phyloP scores from a whole-genome alignment of 176 grass and related monocot genomes.

The Puccinellia tenuiflora region DNA sequence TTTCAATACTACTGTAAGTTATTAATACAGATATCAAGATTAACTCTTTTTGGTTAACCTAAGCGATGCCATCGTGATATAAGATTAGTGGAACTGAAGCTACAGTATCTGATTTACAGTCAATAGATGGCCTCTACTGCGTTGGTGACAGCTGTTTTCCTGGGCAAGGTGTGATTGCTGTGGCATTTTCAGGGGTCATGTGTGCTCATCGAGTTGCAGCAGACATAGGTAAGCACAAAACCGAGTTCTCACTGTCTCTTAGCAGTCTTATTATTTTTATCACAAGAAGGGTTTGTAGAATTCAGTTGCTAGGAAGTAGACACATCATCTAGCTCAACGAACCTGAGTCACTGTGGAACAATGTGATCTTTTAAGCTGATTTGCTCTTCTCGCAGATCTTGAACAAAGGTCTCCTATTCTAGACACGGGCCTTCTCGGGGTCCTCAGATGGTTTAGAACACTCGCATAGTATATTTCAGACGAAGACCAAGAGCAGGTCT shows the following conservation, averaged over 20 bases:
- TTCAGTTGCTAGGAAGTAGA: not conserved
- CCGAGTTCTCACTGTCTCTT: not conserved
- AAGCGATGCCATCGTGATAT: not conserved
- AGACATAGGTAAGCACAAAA: constrained; percentile 61
- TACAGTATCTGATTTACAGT: constrained; percentile 38
- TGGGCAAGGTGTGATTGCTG: constrained; percentile 92
- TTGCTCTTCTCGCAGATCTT: constrained; percentile 45
- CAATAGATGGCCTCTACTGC: constrained; percentile 90
- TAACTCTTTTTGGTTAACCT: not conserved
- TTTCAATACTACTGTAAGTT: constrained; percentile 92
- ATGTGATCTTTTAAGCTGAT: not conserved
- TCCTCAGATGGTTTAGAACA: constrained; percentile 82
- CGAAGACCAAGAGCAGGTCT: not conserved
- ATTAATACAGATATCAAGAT: constrained; percentile 12
- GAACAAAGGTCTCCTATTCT: constrained; percentile 77
- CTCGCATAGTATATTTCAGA: constrained; percentile 30
- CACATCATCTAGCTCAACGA: not conserved
- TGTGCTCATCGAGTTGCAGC: constrained; percentile 95
- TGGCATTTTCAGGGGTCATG: constrained; percentile 95
- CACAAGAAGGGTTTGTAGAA: not conserved
- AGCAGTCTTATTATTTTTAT: not conserved
- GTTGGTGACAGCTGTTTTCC: constrained; percentile 97
- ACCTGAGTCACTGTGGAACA: not conserved
- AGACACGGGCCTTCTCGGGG: constrained; percentile 69
- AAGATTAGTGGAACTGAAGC: constrained; percentile 20